Percentiles rank a stretch among this genome's conserved stretches.
phyloP scores from a whole-genome alignment of 176 grass and related monocot species.

The Oryza nivara region DNA sequence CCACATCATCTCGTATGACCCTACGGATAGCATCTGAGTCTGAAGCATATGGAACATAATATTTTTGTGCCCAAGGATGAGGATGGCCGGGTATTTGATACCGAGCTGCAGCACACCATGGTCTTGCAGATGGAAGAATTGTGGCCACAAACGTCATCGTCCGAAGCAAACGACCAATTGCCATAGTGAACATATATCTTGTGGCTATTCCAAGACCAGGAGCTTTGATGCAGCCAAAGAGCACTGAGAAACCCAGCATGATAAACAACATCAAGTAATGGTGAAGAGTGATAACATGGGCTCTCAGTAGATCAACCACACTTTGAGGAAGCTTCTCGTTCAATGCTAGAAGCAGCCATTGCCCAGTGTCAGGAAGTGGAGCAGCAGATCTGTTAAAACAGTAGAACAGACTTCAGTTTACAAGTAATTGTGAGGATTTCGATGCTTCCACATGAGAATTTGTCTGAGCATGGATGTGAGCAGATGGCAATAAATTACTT shows the following conservation, averaged over 20 bases:
- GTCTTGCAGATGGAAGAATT: slow-evolving; percentile 76
- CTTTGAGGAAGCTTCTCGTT: slow-evolving; percentile 76
- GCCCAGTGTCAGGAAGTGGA: slow-evolving; percentile 86
- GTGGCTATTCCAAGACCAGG: slow-evolving; percentile 77
- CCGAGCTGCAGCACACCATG: slow-evolving; percentile 72
- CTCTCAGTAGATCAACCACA: slow-evolving; percentile 70
- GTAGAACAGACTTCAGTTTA: slow-evolving; percentile 1
- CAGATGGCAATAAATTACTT: neutral
- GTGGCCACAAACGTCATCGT: slow-evolving; percentile 71
- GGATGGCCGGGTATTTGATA: slow-evolving; percentile 72
- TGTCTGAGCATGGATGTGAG: neutral
- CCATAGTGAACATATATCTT: slow-evolving; percentile 93
- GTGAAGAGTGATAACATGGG: slow-evolving; percentile 83
- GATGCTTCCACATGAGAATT: neutral
- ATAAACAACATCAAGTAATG: slow-evolving; percentile 93
- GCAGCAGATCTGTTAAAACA: slow-evolving; percentile 53
- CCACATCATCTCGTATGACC: slow-evolving; percentile 62
- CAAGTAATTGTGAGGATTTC: neutral
- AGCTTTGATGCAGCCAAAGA: slow-evolving; percentile 72
- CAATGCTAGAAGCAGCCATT: slow-evolving; percentile 79
- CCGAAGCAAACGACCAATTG: slow-evolving; percentile 69
- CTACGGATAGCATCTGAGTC: slow-evolving; percentile 60
- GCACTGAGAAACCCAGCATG: slow-evolving; percentile 82
- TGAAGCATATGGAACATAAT: slow-evolving; percentile 82
- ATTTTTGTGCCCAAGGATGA: slow-evolving; percentile 94